Evolutionary conservation across 345 rosid genomes (phyloP), one percentile per base, ranked within the genome.

Genomic region (Acer saccharum): DNA sequence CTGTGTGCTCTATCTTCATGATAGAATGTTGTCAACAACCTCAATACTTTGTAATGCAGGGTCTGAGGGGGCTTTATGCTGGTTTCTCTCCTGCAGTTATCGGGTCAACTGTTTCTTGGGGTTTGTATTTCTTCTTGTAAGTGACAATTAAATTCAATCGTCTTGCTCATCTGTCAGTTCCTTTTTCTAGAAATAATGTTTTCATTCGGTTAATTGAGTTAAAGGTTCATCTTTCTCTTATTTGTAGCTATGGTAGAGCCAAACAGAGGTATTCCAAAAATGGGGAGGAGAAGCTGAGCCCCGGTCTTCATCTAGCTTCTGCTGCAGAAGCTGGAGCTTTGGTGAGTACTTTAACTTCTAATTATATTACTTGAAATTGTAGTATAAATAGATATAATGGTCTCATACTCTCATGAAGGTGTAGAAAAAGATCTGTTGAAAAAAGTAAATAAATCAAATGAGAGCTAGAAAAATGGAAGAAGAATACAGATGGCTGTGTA

Each of bases 261-360:
- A 95, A 92, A 72, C 79, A 91, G 74, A 90, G 98, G 84, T 93
- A 95, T 76, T 88, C 90, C 66, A 82, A 69, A 82, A 84, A 72
- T 78, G 87, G 89, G 82, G 91, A 90, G 32, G 89, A 82, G 73
- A 89, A 81, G 76, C 84, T 92, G 74, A 90, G 88, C 65, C 89
- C 98, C 54, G 81, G 85, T 73, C 91, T 91, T 80, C 98, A 95
- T 85, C 94, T 95, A 72, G 93, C 91, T 83, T 90, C 97, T 78
- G 97, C 99, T 74, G 98, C 99, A 65, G 98, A 95, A 88, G 97
- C 98, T 55, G 97, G 99, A 77, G 94, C 84, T 81, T 83, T 95
- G 93, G 99, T 95, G 61, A 86, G 93, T 81, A 57, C 71, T 66
- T 78, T 61, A 77, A 60, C 65, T 76, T 84, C 25, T 70, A 39